These are phyloP conservation scores for Pseudopithomyces maydicus DNA, from an alignment of 2,329 filamentous ascomycete species.

Conservation along the genomic window DNA sequence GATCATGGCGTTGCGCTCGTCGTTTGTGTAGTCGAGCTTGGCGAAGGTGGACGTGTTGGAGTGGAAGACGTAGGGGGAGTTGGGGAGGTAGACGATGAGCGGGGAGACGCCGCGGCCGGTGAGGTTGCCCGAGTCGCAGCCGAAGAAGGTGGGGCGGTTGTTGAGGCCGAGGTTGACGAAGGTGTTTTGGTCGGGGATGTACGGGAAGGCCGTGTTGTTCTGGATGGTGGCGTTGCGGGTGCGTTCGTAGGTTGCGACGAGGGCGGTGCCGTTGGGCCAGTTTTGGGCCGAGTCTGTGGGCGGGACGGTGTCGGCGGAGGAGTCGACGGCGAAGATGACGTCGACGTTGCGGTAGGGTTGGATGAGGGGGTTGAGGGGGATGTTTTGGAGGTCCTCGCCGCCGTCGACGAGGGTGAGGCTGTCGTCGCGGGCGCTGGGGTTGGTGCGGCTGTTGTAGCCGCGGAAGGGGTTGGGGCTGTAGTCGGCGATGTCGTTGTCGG, in stretches of 20 bases:
- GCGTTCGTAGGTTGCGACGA: slow-evolving; percentile 76
- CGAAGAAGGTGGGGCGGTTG: slow-evolving; percentile 77
- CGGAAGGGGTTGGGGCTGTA: slow-evolving; percentile 80
- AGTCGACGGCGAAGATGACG: slow-evolving; percentile 81
- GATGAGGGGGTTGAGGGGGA: slow-evolving; percentile 78
- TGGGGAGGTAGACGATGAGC: slow-evolving; percentile 86
- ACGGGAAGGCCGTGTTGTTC: slow-evolving; percentile 74
- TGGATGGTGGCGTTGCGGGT: slow-evolving; percentile 60
- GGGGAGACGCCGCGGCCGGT: slow-evolving; percentile 61
- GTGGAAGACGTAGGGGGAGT: slow-evolving; percentile 75
- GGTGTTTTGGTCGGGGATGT: slow-evolving; percentile 74
- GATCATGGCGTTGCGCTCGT: slow-evolving; percentile 78
- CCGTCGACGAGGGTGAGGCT: slow-evolving; percentile 77
- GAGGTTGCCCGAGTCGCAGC: slow-evolving; percentile 71
- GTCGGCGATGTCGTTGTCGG: slow-evolving; percentile 73
- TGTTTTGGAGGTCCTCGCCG: slow-evolving; percentile 77
- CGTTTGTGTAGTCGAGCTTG: slow-evolving; percentile 62
- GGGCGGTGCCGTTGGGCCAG: slow-evolving; percentile 79
- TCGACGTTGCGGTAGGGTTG: slow-evolving; percentile 74
- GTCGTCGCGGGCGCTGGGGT: slow-evolving; percentile 58
- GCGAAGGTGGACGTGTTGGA: slow-evolving; percentile 84
- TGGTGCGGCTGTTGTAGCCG: slow-evolving; percentile 64
- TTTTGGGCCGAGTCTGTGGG: slow-evolving; percentile 47
- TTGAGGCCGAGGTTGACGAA: slow-evolving; percentile 80
- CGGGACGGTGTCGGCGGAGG: slow-evolving; percentile 70